A percentile compares a stretch with the other conserved stretches of the same genome.
Conservation (phyloP, 2,329 filamentous ascomycete species). For the Neophaeococcomyces mojaviensis region DNA sequence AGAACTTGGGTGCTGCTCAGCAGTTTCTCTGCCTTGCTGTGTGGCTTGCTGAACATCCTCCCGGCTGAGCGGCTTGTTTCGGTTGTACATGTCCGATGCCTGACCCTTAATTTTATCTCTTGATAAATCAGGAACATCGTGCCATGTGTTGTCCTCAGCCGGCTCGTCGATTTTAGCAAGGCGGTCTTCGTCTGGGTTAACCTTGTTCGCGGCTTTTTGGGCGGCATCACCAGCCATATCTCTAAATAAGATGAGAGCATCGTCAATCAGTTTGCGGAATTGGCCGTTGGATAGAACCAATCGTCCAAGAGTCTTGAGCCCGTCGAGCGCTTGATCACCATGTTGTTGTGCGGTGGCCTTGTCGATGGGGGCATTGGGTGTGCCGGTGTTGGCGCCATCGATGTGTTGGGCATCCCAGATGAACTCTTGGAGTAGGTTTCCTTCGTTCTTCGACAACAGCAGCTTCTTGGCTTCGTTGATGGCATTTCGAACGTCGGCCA, state of each 20-base stretch:
- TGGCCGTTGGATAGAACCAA: conserved; percentile 92
- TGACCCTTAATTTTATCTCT: conserved; percentile 63
- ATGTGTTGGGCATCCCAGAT: conserved; percentile 86
- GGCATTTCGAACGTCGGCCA: conserved; percentile 69
- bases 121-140: conserved; percentile 72
- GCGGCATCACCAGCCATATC: conserved; percentile 91
- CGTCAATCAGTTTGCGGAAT: conserved; percentile 82
- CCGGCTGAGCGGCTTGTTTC: conserved; percentile 46
- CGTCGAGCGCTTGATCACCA: conserved; percentile 73
- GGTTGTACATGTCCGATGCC: conserved; percentile 53
- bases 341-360: conserved; percentile 76
- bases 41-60: conserved; percentile 56
- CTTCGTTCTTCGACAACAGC: conserved; percentile 87
- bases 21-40: conserved; percentile 49
- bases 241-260: conserved; percentile 71
- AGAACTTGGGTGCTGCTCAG: conserved; percentile 35
- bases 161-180: conserved; percentile 72
- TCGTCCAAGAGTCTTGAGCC: conserved; percentile 78
- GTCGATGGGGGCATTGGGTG: conserved; percentile 60
- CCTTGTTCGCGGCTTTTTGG: conserved; percentile 62
- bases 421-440: conserved; percentile 90
- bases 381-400: conserved; percentile 48
- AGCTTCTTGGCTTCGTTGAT: conserved; percentile 78
- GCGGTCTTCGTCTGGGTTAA: conserved; percentile 71
- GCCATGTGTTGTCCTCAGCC: conserved; percentile 88